Percentiles rank a stretch among this genome's conserved stretches.
phyloP scores from a whole-genome alignment of 116 monocot genomes.

The Cymodocea nodosa region DNA sequence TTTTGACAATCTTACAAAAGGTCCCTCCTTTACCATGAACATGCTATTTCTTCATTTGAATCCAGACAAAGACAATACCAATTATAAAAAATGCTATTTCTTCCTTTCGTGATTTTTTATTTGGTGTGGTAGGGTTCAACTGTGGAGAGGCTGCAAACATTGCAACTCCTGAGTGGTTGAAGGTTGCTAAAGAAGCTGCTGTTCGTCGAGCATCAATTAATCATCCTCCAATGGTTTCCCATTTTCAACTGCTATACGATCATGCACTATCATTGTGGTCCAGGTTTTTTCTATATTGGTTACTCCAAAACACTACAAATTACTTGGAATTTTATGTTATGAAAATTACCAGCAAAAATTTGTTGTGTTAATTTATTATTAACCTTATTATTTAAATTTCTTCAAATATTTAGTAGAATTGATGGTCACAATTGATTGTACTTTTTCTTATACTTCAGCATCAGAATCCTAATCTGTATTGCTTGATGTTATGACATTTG shows the following conservation, averaged over 20 bases:
- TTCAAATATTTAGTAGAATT: background rate
- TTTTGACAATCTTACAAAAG: too few relatives aligned
- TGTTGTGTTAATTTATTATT: background rate
- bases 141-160: conserved; percentile 86
- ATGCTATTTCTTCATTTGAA: background rate
- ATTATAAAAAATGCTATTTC: background rate
- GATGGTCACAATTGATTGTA: background rate
- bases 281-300: conserved; percentile 29
- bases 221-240: conserved; percentile 78
- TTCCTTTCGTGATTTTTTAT: background rate
- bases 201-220: conserved; percentile 79
- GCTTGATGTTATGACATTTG: too few relatives aligned
- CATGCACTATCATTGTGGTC: conserved; percentile 50
- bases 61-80: too few relatives aligned
- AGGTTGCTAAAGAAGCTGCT: conserved; percentile 77
- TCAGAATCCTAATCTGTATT: too few relatives aligned
- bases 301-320: background rate
- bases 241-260: conserved; percentile 75
- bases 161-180: conserved; percentile 87
- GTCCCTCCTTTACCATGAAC: too few relatives aligned
- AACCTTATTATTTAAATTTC: background rate
- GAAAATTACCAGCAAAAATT: background rate
- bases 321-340: background rate
- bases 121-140: conserved; percentile 32
- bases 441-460: background rate